Percentiles rank a stretch among this genome's conserved stretches.
Evolutionary conservation across 164 flowering plant genomes (phyloP).

Genomic region (Liriodendron chinense): DNA sequence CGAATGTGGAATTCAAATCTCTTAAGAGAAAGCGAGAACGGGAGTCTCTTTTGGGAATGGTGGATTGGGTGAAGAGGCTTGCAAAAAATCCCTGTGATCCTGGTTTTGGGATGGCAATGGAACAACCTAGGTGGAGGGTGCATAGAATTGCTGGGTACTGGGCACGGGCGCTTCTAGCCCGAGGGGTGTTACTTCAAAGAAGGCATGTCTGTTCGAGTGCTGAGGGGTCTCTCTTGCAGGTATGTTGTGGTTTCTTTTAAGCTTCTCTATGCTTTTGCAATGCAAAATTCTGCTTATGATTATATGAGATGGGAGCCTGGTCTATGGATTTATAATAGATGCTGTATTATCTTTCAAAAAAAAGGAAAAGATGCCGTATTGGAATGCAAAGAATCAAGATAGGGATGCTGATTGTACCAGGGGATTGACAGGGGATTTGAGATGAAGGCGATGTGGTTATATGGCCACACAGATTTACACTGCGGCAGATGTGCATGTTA

Average conservation of each 20-base stretch:
- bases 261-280: background rate
- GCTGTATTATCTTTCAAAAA: no score
- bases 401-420: no score
- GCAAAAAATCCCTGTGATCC: constrained; percentile 64
- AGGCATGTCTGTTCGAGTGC: background rate
- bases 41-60: constrained; percentile 31
- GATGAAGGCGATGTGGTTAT: no score
- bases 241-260: background rate
- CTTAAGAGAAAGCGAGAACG: constrained; percentile 48
- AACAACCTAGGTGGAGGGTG: constrained; percentile 40
- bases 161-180: constrained; percentile 51
- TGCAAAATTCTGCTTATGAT: no score
- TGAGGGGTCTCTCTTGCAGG: background rate
- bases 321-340: no score
- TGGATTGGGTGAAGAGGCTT: constrained; percentile 51
- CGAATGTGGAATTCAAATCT: background rate
- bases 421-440: no score
- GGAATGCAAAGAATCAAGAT: no score
- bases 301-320: no score
- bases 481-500: no score
- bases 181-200: constrained; percentile 15
- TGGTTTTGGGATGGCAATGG: constrained; percentile 33
- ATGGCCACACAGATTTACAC: no score
- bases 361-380: no score
- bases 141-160: constrained; percentile 29